Evolutionary conservation across 1,284 basidiomycete species (phyloP).

Genomic region (Schizophyllum commune): DNA sequence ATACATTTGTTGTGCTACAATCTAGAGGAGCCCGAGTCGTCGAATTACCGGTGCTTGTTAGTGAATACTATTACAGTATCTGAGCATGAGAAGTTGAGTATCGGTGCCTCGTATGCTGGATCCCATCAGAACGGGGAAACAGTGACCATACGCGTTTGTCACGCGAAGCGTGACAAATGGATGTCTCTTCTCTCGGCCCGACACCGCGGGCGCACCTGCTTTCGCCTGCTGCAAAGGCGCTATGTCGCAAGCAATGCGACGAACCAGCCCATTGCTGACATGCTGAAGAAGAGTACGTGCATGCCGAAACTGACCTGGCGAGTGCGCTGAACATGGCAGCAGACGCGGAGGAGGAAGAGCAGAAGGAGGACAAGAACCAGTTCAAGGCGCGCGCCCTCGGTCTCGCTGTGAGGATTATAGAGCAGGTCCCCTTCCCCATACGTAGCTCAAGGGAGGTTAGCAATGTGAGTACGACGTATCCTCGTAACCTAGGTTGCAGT

Average conservation of each 20-base stretch:
- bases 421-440: slow-evolving; percentile 31
- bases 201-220: background rate
- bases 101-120: no score
- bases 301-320: background rate
- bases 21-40: no score
- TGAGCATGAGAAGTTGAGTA: no score
- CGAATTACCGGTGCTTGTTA: no score
- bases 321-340: background rate
- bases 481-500: slow-evolving; percentile 1
- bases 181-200: background rate
- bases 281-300: slow-evolving; percentile 32
- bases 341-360: slow-evolving; percentile 39
- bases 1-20: no score
- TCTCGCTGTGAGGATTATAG: slow-evolving; percentile 35
- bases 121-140: no score
- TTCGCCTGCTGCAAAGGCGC: background rate
- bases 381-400: slow-evolving; percentile 45
- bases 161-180: background rate
- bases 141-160: background rate
- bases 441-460: slow-evolving; percentile 31
- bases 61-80: no score
- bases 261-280: slow-evolving; percentile 35
- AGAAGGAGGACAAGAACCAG: slow-evolving; percentile 27
- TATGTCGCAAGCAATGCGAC: slow-evolving; percentile 12
- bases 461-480: background rate